Evolutionary conservation across 2,329 filamentous ascomycete genomes (phyloP).

Genomic region (Knoxdaviesia proteae): DNA sequence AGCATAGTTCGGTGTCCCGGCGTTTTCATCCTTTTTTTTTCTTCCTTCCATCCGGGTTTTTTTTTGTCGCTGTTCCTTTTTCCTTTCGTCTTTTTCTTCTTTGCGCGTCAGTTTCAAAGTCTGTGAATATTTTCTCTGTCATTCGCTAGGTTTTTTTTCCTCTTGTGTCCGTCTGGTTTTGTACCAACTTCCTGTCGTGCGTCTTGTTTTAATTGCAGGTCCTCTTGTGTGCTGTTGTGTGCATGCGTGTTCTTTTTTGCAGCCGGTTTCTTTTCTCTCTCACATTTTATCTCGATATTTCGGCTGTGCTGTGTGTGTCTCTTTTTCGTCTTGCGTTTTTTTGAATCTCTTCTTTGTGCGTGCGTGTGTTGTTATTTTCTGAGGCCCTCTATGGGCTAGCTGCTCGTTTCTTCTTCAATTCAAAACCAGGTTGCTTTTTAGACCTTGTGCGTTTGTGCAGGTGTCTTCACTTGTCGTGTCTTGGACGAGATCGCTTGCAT

Average conservation of each 20-base stretch:
- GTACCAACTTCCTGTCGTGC: conserved; percentile 3
- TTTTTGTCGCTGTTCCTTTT: conserved; percentile 4
- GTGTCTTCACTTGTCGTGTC: too few relatives aligned
- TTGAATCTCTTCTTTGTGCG: too few relatives aligned
- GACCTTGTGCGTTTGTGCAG: too few relatives aligned
- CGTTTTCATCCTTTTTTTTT: conserved; percentile 20
- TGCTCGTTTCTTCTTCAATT: too few relatives aligned
- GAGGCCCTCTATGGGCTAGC: too few relatives aligned
- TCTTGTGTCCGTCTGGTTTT: conserved; percentile 5
- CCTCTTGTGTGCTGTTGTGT: too few relatives aligned
- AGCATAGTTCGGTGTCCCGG: conserved; percentile 39
- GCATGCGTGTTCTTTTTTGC: conserved; percentile 4
- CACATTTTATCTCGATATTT: not conserved
- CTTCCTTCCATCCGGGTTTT: conserved; percentile 8
- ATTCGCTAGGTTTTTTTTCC: conserved; percentile 5
- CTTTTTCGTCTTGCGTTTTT: conserved; percentile 1
- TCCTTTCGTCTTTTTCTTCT: conserved; percentile 13
- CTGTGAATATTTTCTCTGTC: conserved; percentile 10
- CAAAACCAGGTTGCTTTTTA: too few relatives aligned
- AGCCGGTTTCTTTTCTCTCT: not conserved
- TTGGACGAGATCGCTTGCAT: too few relatives aligned
- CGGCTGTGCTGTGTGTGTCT: conserved; percentile 8
- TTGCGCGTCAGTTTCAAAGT: conserved; percentile 16
- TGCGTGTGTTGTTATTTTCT: too few relatives aligned
- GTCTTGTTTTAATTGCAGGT: too few relatives aligned